Percentiles rank a stretch among this genome's conserved stretches.
These are phyloP conservation scores for Backusella mclennaniae DNA, from an alignment of 192 early-diverging fungal species.

Conservation along the genomic window DNA sequence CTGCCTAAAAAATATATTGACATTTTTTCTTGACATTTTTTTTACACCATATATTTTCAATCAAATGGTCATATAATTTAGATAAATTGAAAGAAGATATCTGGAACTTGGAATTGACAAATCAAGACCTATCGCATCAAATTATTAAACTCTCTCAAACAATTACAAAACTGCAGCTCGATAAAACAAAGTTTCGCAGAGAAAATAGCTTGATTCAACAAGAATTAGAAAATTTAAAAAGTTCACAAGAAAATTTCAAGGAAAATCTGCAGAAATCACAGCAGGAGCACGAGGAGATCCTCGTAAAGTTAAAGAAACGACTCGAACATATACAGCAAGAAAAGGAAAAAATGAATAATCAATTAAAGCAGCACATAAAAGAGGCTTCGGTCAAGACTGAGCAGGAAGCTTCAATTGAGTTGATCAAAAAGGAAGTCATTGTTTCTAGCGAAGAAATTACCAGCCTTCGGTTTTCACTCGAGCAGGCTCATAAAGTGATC, in stretches of 20 bases:
- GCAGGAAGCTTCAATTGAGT: not conserved
- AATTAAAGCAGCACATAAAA: constrained; percentile 58
- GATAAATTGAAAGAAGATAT: constrained; percentile 32
- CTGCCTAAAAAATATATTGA: not conserved
- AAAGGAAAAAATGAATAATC: constrained; percentile 48
- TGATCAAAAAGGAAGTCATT: not conserved
- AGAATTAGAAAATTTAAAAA: constrained; percentile 25
- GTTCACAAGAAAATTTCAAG: constrained; percentile 16
- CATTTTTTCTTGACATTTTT: not conserved
- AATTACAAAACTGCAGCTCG: constrained; percentile 15
- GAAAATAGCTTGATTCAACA: constrained; percentile 12
- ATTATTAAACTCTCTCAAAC: constrained; percentile 28
- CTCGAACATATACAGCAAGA: constrained; percentile 49
- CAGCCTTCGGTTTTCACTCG: constrained; percentile 23
- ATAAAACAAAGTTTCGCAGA: constrained; percentile 22
- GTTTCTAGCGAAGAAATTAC: constrained; percentile 21
- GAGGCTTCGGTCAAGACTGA: constrained; percentile 38
- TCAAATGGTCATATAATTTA: not conserved
- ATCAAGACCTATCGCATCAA: constrained; percentile 27
- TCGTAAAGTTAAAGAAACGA: constrained; percentile 45
- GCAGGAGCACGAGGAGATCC: constrained; percentile 21
- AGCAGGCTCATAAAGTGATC: constrained; percentile 48
- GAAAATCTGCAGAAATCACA: constrained; percentile 15
- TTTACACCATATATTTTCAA: no score
- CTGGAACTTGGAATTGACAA: constrained; percentile 34